Evolutionary conservation across 148 eudicot genomes (phyloP).

Genomic region (Dianthus caryophyllus): DNA sequence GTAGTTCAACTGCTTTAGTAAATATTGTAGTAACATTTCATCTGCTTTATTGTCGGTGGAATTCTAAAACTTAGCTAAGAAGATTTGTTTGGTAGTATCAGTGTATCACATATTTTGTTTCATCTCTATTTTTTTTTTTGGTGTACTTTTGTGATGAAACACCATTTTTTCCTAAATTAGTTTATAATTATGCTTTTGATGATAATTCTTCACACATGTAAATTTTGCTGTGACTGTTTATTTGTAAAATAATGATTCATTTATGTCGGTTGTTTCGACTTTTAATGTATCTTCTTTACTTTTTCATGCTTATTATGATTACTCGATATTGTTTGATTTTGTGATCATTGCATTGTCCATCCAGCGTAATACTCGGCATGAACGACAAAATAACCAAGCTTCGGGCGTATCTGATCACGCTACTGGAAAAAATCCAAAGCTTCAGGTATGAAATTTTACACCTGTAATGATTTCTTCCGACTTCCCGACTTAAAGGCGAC

Average conservation of each 20-base stretch:
- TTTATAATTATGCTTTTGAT: neutral
- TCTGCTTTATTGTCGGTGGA: neutral
- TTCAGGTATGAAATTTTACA: too few species aligned
- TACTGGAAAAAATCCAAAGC: too few species aligned
- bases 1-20: conserved; percentile 16
- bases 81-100: conserved; percentile 26
- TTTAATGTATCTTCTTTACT: too few species aligned
- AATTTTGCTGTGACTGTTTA: neutral
- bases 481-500: too few species aligned
- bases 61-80: neutral
- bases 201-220: neutral
- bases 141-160: neutral
- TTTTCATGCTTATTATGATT: too few species aligned
- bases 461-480: too few species aligned
- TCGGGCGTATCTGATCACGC: too few species aligned
- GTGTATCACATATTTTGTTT: conserved; percentile 13
- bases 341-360: too few species aligned
- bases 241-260: neutral
- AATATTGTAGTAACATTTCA: neutral
- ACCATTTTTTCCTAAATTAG: conserved; percentile 10
- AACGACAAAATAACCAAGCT: too few species aligned
- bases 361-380: too few species aligned
- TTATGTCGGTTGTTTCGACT: too few species aligned
- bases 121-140: conserved; percentile 8
- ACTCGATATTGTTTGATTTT: too few species aligned